Evolutionary conservation across 768 basidiomycete species (phyloP).

Genomic region (Boletus reticulatus): DNA sequence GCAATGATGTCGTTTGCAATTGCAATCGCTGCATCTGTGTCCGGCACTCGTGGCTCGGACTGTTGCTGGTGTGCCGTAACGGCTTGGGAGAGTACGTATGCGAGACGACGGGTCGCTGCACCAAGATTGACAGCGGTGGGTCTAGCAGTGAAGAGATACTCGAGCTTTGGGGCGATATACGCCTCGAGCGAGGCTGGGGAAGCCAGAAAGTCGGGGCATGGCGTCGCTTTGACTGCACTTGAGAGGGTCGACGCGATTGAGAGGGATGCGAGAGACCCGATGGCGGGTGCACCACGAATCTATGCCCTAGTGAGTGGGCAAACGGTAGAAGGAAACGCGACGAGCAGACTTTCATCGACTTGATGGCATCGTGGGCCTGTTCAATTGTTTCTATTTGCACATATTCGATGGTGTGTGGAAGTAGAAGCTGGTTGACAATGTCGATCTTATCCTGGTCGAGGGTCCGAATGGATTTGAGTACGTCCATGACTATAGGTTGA

Average conservation of each 20-base stretch:
- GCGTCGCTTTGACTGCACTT: conserved; percentile 44
- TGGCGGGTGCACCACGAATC: conserved; percentile 93
- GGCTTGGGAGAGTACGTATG: conserved; percentile 38
- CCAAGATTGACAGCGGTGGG: conserved; percentile 97
- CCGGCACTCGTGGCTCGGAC: conserved; percentile 8
- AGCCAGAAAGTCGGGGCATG: conserved; percentile 53
- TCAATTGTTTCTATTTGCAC: conserved; percentile 67
- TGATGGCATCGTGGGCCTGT: conserved; percentile 91
- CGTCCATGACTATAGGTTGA: conserved; percentile 12
- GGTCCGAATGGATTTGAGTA: conserved; percentile 41
- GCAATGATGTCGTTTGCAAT: conserved; percentile 59
- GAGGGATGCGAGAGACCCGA: conserved; percentile 87
- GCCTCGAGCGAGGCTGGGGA: conserved; percentile 50
- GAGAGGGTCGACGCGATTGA: conserved; percentile 67
- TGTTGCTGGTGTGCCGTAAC: conserved; percentile 18
- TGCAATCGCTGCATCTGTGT: conserved; percentile 39
- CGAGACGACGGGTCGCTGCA: conserved; percentile 75
- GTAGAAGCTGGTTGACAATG: conserved; percentile 87
- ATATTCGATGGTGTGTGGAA: conserved; percentile 75
- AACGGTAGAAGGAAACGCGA: background rate
- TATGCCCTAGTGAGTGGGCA: conserved; percentile 19
- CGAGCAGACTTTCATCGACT: conserved; percentile 80
- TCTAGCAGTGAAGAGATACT: conserved; percentile 80
- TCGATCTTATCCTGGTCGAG: conserved; percentile 55
- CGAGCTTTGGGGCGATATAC: conserved; percentile 58